phyloP scores from a whole-genome alignment of 2,329 filamentous ascomycete genomes.

The Macroventuria anomochaeta region DNA sequence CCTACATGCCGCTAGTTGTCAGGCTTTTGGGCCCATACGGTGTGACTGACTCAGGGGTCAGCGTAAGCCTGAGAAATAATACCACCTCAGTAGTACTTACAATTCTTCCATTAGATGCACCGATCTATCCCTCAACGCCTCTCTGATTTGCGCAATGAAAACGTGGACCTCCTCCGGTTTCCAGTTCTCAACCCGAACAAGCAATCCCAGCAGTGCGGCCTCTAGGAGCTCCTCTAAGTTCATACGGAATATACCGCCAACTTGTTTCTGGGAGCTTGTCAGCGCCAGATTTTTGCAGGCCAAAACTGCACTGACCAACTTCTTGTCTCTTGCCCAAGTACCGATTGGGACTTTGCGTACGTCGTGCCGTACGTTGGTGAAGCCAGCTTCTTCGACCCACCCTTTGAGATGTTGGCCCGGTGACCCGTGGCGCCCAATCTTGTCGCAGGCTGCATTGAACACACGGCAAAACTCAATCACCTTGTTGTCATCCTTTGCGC shows the following conservation, averaged over 20 bases:
- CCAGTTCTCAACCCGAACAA: constrained; percentile 45
- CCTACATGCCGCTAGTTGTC: background rate
- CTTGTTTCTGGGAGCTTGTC: constrained; percentile 2
- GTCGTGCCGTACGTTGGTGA: constrained; percentile 50
- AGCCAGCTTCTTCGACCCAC: constrained; percentile 52
- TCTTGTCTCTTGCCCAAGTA: constrained; percentile 26
- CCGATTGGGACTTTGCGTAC: constrained; percentile 25
- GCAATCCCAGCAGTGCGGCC: constrained; percentile 6
- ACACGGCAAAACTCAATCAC: constrained; percentile 13
- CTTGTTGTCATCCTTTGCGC: constrained; percentile 7
- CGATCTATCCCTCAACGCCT: constrained; percentile 34
- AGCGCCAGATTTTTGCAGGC: background rate
- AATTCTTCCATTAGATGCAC: constrained; percentile 32
- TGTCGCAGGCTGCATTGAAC: constrained; percentile 6
- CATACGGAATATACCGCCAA: constrained; percentile 7
- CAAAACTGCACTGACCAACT: constrained; percentile 15
- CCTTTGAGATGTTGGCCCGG: constrained; percentile 43
- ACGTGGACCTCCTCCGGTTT: constrained; percentile 53
- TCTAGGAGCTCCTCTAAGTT: constrained; percentile 9
- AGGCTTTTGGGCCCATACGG: constrained; percentile 9
- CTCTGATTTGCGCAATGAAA: constrained; percentile 38
- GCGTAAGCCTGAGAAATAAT: background rate
- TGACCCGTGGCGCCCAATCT: constrained; percentile 18
- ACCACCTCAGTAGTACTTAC: constrained; percentile 19
- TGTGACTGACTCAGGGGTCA: background rate